Base-by-base conservation (phyloP, 2,329 filamentous ascomycete genomes). In the Colletotrichum acutatum region DNA sequence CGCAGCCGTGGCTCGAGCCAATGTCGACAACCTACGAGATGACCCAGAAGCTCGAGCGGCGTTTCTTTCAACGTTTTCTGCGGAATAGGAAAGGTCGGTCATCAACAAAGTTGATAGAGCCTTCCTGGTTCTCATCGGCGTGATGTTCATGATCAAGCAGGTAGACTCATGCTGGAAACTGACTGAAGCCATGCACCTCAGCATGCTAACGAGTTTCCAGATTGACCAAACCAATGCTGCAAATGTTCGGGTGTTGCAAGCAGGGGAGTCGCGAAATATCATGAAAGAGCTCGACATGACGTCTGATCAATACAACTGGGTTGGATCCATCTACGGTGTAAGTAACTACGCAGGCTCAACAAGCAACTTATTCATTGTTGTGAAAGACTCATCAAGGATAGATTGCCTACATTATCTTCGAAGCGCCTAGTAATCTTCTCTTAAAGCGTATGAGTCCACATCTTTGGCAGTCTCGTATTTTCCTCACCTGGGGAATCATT, bases 111-210 rank as follows among this genome's bases (percentile, higher is more conserved):
- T 86, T 4, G 80, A 84, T 62, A 69, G 75, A 59, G 77, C 79
- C 11, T 84, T 85, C 67, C 71, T 83, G 5, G 73, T 80, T 19
- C 76, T 85, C 8, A 84, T 85, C 52, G 83, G 81, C 1, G 68
- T 83, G 7, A 82, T 84, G 77, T 85, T 82, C 73, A 79, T 85
- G 76, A 80, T 85, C 63, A 86, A 86, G 63, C 80, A 82, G 71
- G 80, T 82, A 66, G 22, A 58, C 77, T 56, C 74, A 30, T 42
- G 56, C 30, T 75, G 78, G 19, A 7, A 19, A 12, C 1, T 24
- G 1, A 49, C 19, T 11, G 5, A 30, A 4, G 6, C 8, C 24
- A 3, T 4, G 24, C 8, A 19, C 8, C 19, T 9, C 8, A 49
- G 8, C 24, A 19, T 28, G 1, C 19, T 61, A 2, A 30, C 19